These are phyloP conservation scores for Penicillium steckii DNA, from an alignment of 495 filamentous ascomycete genomes.

Conservation along the genomic window DNA sequence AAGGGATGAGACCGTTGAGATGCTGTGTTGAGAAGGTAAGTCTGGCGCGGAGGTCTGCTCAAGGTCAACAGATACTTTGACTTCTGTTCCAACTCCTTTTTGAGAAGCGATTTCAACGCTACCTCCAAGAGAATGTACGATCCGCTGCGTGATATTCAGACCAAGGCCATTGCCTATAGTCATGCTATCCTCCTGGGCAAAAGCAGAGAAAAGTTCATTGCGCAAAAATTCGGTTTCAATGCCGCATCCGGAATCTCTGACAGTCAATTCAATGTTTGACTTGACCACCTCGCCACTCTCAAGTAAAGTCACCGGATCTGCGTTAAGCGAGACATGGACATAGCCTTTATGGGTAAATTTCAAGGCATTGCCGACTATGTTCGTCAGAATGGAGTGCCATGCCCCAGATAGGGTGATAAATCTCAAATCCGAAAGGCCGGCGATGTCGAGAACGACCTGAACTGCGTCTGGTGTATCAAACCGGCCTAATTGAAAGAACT, in stretches of 20 bases:
- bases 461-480: conserved; percentile 17
- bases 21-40: no score
- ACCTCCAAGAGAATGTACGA: conserved; percentile 55
- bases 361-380: conserved; percentile 36
- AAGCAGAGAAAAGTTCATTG: conserved; percentile 63
- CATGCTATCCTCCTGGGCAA: conserved; percentile 64
- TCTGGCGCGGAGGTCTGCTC: conserved; percentile 2
- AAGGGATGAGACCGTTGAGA: no score
- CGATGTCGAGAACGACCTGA: conserved; percentile 52
- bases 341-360: conserved; percentile 34
- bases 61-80: conserved; percentile 42
- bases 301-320: conserved; percentile 8
- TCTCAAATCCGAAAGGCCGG: conserved; percentile 8
- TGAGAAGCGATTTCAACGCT: conserved; percentile 13
- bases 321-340: conserved; percentile 15
- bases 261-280: conserved; percentile 33
- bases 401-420: conserved; percentile 15
- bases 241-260: conserved; percentile 62
- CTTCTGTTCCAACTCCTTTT: conserved; percentile 45
- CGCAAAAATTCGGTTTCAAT: conserved; percentile 62
- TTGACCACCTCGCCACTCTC: background rate
- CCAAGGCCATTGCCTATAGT: conserved; percentile 63
- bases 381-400: conserved; percentile 29
- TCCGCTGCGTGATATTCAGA: conserved; percentile 61
- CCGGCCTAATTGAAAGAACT: no score